A percentile compares a stretch with the other conserved stretches of the same genome.
Conservation (phyloP, 352 stramenopile genomes). For the Phytopythium boreale region DNA sequence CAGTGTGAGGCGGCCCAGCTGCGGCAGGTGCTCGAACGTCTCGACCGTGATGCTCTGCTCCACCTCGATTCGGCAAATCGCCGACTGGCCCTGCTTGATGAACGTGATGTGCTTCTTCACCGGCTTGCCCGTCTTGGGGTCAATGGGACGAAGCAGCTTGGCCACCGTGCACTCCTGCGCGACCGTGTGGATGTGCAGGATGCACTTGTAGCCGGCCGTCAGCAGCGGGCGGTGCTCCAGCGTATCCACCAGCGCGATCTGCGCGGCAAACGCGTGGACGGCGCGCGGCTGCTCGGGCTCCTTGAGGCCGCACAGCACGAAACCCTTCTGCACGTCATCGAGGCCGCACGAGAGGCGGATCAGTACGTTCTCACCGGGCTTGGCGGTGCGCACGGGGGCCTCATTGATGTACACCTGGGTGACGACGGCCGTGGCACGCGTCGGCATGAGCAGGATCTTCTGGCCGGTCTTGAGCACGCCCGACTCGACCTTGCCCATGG, state of each 20-base stretch:
- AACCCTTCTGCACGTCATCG: conserved; percentile 89
- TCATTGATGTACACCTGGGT: conserved; percentile 93
- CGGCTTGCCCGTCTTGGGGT: conserved; percentile 89
- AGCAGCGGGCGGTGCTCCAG: conserved; percentile 96
- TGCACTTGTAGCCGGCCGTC: conserved; percentile 96
- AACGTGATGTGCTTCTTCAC: conserved; percentile 94
- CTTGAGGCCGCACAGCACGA: conserved; percentile 89
- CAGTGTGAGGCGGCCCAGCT: conserved; percentile 97
- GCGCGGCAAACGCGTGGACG: conserved; percentile 85
- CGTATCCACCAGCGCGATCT: conserved; percentile 96
- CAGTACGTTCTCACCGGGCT: conserved; percentile 97
- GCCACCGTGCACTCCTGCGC: conserved; percentile 94
- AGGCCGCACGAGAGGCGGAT: conserved; percentile 91
- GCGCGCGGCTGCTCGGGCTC: conserved; percentile 45
- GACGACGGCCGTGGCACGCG: conserved; percentile 53
- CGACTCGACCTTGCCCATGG: conserved; percentile 98
- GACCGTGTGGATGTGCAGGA: conserved; percentile 97
- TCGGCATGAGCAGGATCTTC: conserved; percentile 96
- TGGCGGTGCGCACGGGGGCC: conserved; percentile 90
- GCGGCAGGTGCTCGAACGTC: conserved; percentile 93
- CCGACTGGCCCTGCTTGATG: conserved; percentile 93
- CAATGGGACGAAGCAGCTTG: conserved; percentile 89
- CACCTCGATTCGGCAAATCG: conserved; percentile 93
- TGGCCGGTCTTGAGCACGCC: conserved; percentile 91
- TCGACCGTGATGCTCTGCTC: conserved; percentile 94